Conservation (phyloP, 1,139 yeast species). For the Suhomyces taliae region DNA sequence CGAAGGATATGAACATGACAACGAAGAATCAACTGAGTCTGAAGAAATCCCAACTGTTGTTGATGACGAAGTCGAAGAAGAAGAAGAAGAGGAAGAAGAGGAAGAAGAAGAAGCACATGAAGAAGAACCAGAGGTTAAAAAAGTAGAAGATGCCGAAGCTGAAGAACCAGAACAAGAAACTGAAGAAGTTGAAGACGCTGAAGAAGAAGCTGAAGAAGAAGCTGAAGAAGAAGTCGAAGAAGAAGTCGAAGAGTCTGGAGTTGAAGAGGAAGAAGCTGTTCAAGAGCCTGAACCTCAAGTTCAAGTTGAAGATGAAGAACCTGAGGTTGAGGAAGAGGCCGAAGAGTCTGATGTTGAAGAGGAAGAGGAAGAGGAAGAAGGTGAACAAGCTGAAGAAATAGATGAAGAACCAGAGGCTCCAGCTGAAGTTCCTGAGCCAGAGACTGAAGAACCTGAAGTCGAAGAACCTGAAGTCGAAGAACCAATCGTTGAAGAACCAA, state of each 20-base stretch:
- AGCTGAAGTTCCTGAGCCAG: slow-evolving; percentile 5
- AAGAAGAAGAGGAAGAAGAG: too few relatives aligned
- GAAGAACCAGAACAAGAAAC: not conserved
- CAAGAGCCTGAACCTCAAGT: not conserved
- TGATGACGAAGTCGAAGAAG: not conserved
- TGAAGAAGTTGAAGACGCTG: not conserved
- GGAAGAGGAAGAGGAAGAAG: slow-evolving; percentile 4
- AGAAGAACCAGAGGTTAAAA: too few relatives aligned
- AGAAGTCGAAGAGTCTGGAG: slow-evolving; percentile 2
- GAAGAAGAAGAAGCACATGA: too few relatives aligned
- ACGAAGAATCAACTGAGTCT: not conserved
- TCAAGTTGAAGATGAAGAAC: slow-evolving; percentile 1
- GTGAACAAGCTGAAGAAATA: slow-evolving; percentile 1
- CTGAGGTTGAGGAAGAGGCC: slow-evolving; percentile 3
- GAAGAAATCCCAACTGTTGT: not conserved
- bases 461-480: not conserved
- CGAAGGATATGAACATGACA: not conserved
- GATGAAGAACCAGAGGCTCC: slow-evolving; percentile 4
- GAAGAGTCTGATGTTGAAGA: not conserved
- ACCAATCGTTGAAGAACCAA: not conserved
- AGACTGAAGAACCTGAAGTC: slow-evolving; percentile 1
- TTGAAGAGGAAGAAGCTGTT: not conserved
- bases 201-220: not conserved
- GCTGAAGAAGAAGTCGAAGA: not conserved
- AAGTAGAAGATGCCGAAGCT: too few relatives aligned